A percentile compares a stretch with the other conserved stretches of the same genome.
These are phyloP conservation scores for Globisporangium sylvaticum DNA, from an alignment of 352 stramenopile species.

Conservation along the genomic window DNA sequence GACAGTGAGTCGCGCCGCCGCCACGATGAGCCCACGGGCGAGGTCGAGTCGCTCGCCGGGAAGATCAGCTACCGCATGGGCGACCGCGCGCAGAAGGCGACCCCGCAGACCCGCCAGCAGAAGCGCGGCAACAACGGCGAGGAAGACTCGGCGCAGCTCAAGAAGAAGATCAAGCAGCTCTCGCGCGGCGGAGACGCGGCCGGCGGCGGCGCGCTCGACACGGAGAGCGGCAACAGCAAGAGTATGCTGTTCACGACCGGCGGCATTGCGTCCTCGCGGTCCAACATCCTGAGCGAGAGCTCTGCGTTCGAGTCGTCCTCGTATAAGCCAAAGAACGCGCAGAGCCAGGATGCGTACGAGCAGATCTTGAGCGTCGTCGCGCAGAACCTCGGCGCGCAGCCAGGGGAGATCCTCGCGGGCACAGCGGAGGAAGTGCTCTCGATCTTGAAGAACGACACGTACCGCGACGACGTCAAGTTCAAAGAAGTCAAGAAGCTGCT, in stretches of 20 bases:
- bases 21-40: slow-evolving; percentile 79
- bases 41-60: slow-evolving; percentile 82
- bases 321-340: slow-evolving; percentile 86
- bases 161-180: slow-evolving; percentile 68
- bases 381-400: slow-evolving; percentile 79
- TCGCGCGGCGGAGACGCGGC: slow-evolving; percentile 20
- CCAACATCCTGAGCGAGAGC: slow-evolving; percentile 72
- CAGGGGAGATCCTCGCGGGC: slow-evolving; percentile 88
- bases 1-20: slow-evolving; percentile 82
- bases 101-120: slow-evolving; percentile 36
- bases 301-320: slow-evolving; percentile 67
- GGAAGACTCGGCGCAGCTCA: slow-evolving; percentile 44
- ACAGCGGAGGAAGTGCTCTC: slow-evolving; percentile 91
- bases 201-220: slow-evolving; percentile 6
- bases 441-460: slow-evolving; percentile 90
- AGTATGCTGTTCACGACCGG: slow-evolving; percentile 53
- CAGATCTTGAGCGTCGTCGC: slow-evolving; percentile 82
- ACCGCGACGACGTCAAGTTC: slow-evolving; percentile 83
- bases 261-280: slow-evolving; percentile 32
- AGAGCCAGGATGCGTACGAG: slow-evolving; percentile 89
- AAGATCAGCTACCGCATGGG: slow-evolving; percentile 82
- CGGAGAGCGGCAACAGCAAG: slow-evolving; percentile 14
- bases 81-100: slow-evolving; percentile 72
- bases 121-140: slow-evolving; percentile 27
- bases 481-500: slow-evolving; percentile 85